A percentile compares a stretch with the other conserved stretches of the same genome.
These are phyloP conservation scores for Pythium utonaiense DNA, from an alignment of 352 stramenopile species.

Conservation along the genomic window DNA sequence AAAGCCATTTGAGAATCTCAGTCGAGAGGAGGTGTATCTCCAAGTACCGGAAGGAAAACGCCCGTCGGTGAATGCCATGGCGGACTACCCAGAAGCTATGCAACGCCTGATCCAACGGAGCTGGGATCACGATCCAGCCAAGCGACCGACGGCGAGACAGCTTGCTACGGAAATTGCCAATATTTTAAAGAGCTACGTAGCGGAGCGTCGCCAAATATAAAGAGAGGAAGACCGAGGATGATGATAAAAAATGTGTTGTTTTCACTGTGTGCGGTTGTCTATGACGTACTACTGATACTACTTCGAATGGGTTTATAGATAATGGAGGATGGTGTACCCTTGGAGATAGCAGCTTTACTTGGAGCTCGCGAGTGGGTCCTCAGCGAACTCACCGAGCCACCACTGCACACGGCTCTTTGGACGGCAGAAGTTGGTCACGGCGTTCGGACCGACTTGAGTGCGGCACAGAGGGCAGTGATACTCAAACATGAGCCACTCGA, in stretches of 20 bases:
- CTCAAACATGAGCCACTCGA: conserved; percentile 71
- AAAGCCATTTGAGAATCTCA: conserved; percentile 42
- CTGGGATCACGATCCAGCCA: conserved; percentile 47
- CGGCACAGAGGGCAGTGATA: conserved; percentile 70
- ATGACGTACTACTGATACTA: no score
- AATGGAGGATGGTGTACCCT: neutral
- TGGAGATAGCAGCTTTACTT: conserved; percentile 11
- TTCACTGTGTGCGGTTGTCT: no score
- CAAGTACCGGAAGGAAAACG: conserved; percentile 44
- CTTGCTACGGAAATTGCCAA: conserved; percentile 47
- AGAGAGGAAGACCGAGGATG: no score
- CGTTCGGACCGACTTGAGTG: conserved; percentile 40
- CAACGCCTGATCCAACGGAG: conserved; percentile 53
- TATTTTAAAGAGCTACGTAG: conserved; percentile 37
- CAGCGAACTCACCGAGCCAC: conserved; percentile 67
- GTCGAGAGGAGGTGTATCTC: conserved; percentile 51
- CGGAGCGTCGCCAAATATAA: no score
- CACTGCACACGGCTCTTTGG: conserved; percentile 56
- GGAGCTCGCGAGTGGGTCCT: conserved; percentile 32
- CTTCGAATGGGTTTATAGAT: conserved; percentile 4
- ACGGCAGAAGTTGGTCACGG: conserved; percentile 59
- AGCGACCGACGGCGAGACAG: conserved; percentile 45
- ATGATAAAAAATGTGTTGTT: no score
- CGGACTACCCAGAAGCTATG: conserved; percentile 59
- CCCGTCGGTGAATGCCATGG: conserved; percentile 44